Conservation (phyloP, 257 asterid species). For the Cruciata laevipes region DNA sequence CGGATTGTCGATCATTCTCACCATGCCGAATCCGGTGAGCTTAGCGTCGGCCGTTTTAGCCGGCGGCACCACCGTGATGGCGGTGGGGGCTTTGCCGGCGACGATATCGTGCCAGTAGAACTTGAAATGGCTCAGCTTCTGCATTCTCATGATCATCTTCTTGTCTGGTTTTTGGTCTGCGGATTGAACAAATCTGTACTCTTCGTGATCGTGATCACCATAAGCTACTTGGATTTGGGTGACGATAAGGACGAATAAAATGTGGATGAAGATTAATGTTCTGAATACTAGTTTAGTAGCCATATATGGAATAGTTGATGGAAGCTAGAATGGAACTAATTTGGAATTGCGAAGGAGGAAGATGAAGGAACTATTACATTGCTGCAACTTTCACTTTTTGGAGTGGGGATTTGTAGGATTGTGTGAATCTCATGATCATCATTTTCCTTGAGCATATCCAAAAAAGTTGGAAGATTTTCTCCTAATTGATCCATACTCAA, state of each 20-base stretch:
- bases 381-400: not conserved
- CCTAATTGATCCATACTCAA: too few relatives aligned
- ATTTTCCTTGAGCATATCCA: not conserved
- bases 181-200: constrained; percentile 11
- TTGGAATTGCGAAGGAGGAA: not conserved
- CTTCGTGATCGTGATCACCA: constrained; percentile 14
- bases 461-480: not conserved
- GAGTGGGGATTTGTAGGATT: not conserved
- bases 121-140: constrained; percentile 25
- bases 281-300: constrained; percentile 16
- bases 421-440: not conserved
- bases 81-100: constrained; percentile 17
- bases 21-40: constrained; percentile 9
- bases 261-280: constrained; percentile 1
- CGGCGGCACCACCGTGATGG: constrained; percentile 19
- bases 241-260: constrained; percentile 4
- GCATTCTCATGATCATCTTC: not conserved
- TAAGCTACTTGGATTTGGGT: constrained; percentile 1
- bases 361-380: not conserved
- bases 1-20: constrained; percentile 22
- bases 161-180: constrained; percentile 4
- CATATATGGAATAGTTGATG: constrained; percentile 20
- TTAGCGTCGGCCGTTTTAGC: not conserved
- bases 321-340: not conserved
- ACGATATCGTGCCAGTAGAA: constrained; percentile 27